phyloP scores from a whole-genome alignment of 116 monocot species.

The Posidonia oceanica region DNA sequence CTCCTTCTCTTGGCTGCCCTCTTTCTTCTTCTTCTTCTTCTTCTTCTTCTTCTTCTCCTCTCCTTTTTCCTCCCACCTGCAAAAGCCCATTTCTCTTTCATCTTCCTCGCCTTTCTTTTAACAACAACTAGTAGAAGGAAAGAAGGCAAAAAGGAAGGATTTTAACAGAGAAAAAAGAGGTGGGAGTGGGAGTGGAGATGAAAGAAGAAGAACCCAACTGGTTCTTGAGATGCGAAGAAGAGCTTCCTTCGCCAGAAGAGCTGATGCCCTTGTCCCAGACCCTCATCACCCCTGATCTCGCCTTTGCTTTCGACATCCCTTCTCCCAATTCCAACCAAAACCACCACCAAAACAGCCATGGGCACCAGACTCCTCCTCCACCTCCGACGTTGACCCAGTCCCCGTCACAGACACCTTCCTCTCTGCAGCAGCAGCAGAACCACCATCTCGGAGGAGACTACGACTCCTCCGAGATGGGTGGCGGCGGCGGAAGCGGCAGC shows the following conservation, averaged over 20 bases:
- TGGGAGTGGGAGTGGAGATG: neutral
- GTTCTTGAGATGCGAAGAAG: slow-evolving; percentile 47
- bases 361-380: neutral
- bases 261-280: slow-evolving; percentile 71
- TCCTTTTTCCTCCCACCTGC: neutral
- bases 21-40: neutral
- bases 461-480: slow-evolving; percentile 16
- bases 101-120: neutral
- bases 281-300: slow-evolving; percentile 80
- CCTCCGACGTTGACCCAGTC: neutral
- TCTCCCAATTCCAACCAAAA: slow-evolving; percentile 5
- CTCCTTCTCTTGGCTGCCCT: neutral
- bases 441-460: slow-evolving; percentile 14
- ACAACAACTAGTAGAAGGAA: too few species aligned
- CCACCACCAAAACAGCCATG: slow-evolving; percentile 7
- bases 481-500: slow-evolving; percentile 8
- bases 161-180: neutral
- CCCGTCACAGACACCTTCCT: slow-evolving; percentile 2
- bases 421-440: neutral
- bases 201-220: slow-evolving; percentile 12
- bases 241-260: slow-evolving; percentile 75
- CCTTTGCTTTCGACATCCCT: slow-evolving; percentile 72
- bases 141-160: neutral
- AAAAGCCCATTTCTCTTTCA: neutral
- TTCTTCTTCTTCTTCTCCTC: neutral